Percentiles rank a stretch among this genome's conserved stretches.
Evolutionary conservation across 257 asterid genomes (phyloP).

Genomic region (Gentiana straminea): DNA sequence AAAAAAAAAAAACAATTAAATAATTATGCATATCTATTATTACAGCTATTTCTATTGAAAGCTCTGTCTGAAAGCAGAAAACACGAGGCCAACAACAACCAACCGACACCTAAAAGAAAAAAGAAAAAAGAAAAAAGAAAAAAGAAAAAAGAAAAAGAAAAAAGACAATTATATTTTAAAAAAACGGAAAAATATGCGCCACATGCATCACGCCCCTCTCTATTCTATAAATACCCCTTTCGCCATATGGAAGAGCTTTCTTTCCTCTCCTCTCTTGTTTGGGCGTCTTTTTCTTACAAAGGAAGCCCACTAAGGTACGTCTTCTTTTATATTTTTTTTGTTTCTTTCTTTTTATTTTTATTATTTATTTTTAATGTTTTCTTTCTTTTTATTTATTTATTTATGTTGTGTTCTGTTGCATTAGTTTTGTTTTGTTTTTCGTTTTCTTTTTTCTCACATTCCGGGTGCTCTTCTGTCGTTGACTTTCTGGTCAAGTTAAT

Average conservation of each 20-base stretch:
- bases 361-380: neutral
- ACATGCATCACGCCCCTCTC: neutral
- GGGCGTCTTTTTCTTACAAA: neutral
- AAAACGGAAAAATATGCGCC: neutral
- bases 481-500: neutral
- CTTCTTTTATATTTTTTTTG: slow-evolving; percentile 1
- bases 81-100: neutral
- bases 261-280: slow-evolving; percentile 17
- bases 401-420: neutral
- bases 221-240: slow-evolving; percentile 22
- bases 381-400: neutral
- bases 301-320: slow-evolving; percentile 18
- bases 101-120: slow-evolving; percentile 2
- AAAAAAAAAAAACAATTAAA: too few species aligned
- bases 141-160: neutral
- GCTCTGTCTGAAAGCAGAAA: too few species aligned
- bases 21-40: too few species aligned
- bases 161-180: neutral
- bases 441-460: neutral
- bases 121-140: neutral
- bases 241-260: slow-evolving; percentile 9
- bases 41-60: too few species aligned
- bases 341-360: neutral
- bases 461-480: neutral
- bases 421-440: neutral